phyloP scores from a whole-genome alignment of 2,329 filamentous ascomycete genomes.

The Arthrobotrys sphaeroides region DNA sequence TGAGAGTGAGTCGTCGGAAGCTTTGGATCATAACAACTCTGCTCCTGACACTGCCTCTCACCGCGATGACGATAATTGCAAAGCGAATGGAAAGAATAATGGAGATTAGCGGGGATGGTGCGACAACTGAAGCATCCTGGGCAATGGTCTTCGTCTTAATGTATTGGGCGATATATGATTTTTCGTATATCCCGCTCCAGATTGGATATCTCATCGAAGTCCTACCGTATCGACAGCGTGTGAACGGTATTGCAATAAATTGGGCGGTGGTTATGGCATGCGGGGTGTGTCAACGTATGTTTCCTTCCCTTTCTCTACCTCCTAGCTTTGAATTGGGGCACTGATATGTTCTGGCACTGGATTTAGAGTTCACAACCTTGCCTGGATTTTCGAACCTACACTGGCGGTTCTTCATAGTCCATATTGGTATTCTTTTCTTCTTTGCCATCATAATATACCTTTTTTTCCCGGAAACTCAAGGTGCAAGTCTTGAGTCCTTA shows the following conservation, averaged over 20 bases:
- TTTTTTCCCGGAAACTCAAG: slow-evolving; percentile 21
- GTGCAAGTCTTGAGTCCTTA: not conserved
- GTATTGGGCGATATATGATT: slow-evolving; percentile 70
- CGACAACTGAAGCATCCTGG: slow-evolving; percentile 56
- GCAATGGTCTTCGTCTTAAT: slow-evolving; percentile 71
- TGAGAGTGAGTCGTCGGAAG: slow-evolving; percentile 66
- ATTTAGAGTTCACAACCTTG: not conserved
- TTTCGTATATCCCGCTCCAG: slow-evolving; percentile 70
- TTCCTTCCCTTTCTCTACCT: not conserved
- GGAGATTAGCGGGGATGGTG: slow-evolving; percentile 63
- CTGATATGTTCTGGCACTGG: not conserved
- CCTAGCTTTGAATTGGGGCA: too few species aligned
- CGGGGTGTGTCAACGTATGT: slow-evolving; percentile 16
- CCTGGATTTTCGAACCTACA: not conserved
- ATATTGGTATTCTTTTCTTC: not conserved
- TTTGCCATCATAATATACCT: slow-evolving; percentile 6
- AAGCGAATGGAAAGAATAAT: slow-evolving; percentile 65
- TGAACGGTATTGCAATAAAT: slow-evolving; percentile 54
- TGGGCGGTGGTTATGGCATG: slow-evolving; percentile 13
- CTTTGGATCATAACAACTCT: slow-evolving; percentile 66
- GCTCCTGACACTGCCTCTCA: slow-evolving; percentile 65
- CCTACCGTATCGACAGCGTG: slow-evolving; percentile 68
- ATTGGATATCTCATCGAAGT: slow-evolving; percentile 70
- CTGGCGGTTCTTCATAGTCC: slow-evolving; percentile 4
- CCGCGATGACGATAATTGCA: slow-evolving; percentile 66